Evolutionary conservation across 179 eudicot species (phyloP), one percentile per base, ranked within the genome.

Genomic region (Beta macrorhiza): DNA sequence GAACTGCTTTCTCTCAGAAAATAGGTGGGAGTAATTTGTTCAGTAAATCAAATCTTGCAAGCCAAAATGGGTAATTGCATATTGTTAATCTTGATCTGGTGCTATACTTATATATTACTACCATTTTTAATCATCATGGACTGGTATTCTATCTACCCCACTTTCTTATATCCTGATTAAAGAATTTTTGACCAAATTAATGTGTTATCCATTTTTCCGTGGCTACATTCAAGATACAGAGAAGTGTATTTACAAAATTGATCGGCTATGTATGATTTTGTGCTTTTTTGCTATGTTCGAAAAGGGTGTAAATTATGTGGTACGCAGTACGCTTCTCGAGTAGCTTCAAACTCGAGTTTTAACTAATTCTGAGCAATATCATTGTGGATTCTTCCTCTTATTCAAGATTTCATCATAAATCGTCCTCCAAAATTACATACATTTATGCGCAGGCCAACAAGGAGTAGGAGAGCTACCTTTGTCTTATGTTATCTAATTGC

Each of bases 1-100:
- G 97, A 94, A 84, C 76, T 93, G 80, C 97, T 93, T 76, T 89
- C 97, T 9, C 87, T 91, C 81, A 83, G 90, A 84, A 91, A 91
- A 81, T 91, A 83, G 80, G 56, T 37, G 42, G 45, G 49, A 29
- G 78, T 25, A n/a, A 52, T 56, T 25, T 78, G 75, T 59, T 78
- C 74, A 58, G 82, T 74, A 69, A 81, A 80, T 52, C 83, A 74
- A 37, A 65, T 77, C 71, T 71, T 67, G 25, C 70, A 67, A 84
- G 71, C 55, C 76, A 65, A 81, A 81, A 63, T 56, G 64, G 78
- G 62, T 42, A 79, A 64, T 68, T 22, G 58, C 52, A 53, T 22
- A 22, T 77, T 49, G 71, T 72, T 47, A 4, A 25, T 65, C 74
- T 72, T 79, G 37, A 42, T 78, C 81, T 72, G 74, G 79, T 64